Conservation (phyloP, 1,284 basidiomycete species). For the Trametes polyzona region DNA sequence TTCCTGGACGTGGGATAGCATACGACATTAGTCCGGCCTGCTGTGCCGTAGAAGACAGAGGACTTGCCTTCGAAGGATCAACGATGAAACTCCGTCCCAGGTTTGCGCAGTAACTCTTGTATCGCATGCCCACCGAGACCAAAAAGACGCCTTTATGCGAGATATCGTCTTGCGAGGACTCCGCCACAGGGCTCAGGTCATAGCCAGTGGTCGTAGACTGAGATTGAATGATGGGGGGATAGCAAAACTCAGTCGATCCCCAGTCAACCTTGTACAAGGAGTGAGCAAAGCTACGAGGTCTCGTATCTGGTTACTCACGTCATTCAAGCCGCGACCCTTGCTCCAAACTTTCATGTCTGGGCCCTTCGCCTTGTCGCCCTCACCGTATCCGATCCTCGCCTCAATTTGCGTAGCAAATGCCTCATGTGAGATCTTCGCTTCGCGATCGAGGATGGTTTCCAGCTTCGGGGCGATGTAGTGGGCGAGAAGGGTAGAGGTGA, state of each 20-base stretch:
- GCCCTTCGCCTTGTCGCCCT: constrained; percentile 73
- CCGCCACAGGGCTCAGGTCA: constrained; percentile 86
- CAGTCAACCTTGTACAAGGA: constrained; percentile 79
- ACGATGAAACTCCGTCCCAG: constrained; percentile 94
- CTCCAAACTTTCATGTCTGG: constrained; percentile 91
- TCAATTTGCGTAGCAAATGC: constrained; percentile 85
- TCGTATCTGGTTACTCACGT: constrained; percentile 51
- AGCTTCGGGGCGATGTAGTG: constrained; percentile 90
- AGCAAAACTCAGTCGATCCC: constrained; percentile 89
- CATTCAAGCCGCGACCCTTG: constrained; percentile 74
- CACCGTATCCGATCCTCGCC: constrained; percentile 83
- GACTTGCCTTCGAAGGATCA: constrained; percentile 82
- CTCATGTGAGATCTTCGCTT: constrained; percentile 90
- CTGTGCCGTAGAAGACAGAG: neutral
- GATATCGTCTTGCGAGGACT: constrained; percentile 84
- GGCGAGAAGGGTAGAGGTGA: constrained; percentile 86
- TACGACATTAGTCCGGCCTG: constrained; percentile 4
- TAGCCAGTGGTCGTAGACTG: constrained; percentile 82
- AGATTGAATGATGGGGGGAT: constrained; percentile 95
- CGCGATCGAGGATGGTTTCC: constrained; percentile 89
- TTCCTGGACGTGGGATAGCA: constrained; percentile 57
- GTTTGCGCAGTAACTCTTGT: constrained; percentile 93
- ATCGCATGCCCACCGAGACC: constrained; percentile 88
- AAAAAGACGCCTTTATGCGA: constrained; percentile 92
- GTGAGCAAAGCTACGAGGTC: neutral